Evolutionary conservation across 345 rosid species (phyloP), one percentile per base, ranked within the genome.

Genomic region (Eutrema yunnanense): DNA sequence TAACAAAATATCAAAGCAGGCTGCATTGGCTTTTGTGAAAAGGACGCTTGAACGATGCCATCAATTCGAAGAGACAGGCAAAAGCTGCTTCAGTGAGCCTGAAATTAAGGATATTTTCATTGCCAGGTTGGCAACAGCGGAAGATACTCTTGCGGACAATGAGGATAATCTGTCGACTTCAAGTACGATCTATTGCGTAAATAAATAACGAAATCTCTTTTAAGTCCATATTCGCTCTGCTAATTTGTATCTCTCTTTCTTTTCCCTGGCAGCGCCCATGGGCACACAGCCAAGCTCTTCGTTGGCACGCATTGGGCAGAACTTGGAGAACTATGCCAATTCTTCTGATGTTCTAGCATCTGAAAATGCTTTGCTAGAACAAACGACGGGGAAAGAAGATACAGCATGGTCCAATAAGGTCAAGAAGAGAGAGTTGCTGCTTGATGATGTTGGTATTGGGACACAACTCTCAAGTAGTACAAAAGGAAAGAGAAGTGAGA

Each of bases 401-500:
- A 60, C 79, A 61, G 32, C 43, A 47, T 72, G 62, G 76, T 84
- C 87, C 44, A 88, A 78, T 77, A 83, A 86, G 84, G 92, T 84
- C 72, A 95, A 95, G 82, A 87, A 81, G 81, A 90, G 89, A 81
- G 97, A 95, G 70, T 44, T 95, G 77, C 80, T 80, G 53, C 90
- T 88, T 65, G 97, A 95, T 72, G 96, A 90, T 77, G 97, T 87
- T 76, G 96, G 87, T 78, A 48, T 47, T 48, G 66, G 80, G 67
- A 64, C 72, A 71, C 67, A 64, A 55, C 57, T 76, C 34, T 41
- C 76, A 71, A 70, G 72, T 76, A 85, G 84, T 86, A 80, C 86
- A 41, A 95, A 92, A 73, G 96, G 99, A 73, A 95, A 86, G 83
- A 85, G 99, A 80, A 95, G 98, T 71, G 98, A 92, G 78, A 90